A percentile compares a stretch with the other conserved stretches of the same genome.
phyloP scores from a whole-genome alignment of 805 yeast species.

The Blastobotrys chiropterorum region DNA sequence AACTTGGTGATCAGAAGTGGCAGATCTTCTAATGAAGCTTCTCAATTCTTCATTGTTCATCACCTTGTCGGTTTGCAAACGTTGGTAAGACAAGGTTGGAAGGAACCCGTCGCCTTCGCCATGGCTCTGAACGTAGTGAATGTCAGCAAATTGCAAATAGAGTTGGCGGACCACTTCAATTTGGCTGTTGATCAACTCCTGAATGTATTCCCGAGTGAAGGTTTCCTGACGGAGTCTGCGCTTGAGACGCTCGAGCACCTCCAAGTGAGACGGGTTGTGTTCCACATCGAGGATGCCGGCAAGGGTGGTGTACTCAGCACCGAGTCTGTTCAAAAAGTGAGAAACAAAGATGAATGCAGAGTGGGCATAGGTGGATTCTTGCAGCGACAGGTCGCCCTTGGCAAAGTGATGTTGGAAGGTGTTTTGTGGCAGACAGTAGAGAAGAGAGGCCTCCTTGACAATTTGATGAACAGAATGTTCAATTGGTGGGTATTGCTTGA shows the following conservation, averaged over 20 bases:
- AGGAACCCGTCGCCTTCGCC: constrained; percentile 31
- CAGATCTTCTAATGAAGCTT: constrained; percentile 54
- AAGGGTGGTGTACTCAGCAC: constrained; percentile 77
- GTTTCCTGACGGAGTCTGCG: constrained; percentile 90
- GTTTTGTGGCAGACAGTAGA: constrained; percentile 87
- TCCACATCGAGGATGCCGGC: constrained; percentile 55
- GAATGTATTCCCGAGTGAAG: constrained; percentile 77
- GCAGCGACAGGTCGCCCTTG: constrained; percentile 74
- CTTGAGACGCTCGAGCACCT: constrained; percentile 72
- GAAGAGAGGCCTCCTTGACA: constrained; percentile 86
- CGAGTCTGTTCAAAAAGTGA: constrained; percentile 90
- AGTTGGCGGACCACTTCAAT: constrained; percentile 69
- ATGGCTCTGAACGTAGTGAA: constrained; percentile 65
- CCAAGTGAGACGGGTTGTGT: constrained; percentile 60
- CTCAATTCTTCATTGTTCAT: constrained; percentile 71
- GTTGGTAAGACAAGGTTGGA: constrained; percentile 76
- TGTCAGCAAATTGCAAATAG: constrained; percentile 86
- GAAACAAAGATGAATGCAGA: constrained; percentile 88
- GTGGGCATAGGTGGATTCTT: constrained; percentile 92
- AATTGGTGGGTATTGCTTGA: constrained; percentile 38
- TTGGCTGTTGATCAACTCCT: constrained; percentile 66
- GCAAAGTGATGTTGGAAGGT: constrained; percentile 70
- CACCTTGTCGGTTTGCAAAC: constrained; percentile 72
- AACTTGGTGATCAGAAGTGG: constrained; percentile 72
- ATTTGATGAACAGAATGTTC: constrained; percentile 83